A percentile compares a stretch with the other conserved stretches of the same genome.
phyloP scores from a whole-genome alignment of 2,329 filamentous ascomycete species.

The Sporothrix pallida region DNA sequence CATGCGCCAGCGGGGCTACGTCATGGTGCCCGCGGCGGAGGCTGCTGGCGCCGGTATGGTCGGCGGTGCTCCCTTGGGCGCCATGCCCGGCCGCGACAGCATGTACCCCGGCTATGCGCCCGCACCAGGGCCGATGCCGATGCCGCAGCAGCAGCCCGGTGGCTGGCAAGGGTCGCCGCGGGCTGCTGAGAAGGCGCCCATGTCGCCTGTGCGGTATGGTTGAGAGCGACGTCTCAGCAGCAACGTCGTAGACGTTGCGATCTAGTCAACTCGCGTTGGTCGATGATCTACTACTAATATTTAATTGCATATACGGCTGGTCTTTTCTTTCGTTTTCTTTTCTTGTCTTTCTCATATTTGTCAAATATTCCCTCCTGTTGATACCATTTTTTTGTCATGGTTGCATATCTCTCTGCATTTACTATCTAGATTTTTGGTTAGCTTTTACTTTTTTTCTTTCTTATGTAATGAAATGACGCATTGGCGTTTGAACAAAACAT shows the following conservation, averaged over 20 bases:
- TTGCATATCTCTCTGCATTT: not conserved
- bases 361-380: not conserved
- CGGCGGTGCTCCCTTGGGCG: not conserved
- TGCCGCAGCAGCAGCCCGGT: not conserved
- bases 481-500: not conserved
- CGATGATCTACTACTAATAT: constrained; percentile 1
- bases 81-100: constrained; percentile 4
- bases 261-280: not conserved
- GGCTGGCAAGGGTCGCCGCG: constrained; percentile 13
- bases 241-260: not conserved
- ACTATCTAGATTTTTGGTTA: not conserved
- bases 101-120: constrained; percentile 21
- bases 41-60: not conserved
- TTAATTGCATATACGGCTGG: constrained; percentile 11
- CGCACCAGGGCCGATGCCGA: not conserved
- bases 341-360: too few relatives aligned
- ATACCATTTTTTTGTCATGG: constrained; percentile 11
- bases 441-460: not conserved
- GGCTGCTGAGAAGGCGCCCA: constrained; percentile 8
- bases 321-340: constrained; percentile 2
- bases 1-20: constrained; percentile 33
- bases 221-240: not conserved
- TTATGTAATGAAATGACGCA: not conserved
- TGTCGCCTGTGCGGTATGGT: not conserved
- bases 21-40: constrained; percentile 32